Base-by-base conservation (phyloP, 2,329 filamentous ascomycete genomes). In the Colletotrichum trifolii region DNA sequence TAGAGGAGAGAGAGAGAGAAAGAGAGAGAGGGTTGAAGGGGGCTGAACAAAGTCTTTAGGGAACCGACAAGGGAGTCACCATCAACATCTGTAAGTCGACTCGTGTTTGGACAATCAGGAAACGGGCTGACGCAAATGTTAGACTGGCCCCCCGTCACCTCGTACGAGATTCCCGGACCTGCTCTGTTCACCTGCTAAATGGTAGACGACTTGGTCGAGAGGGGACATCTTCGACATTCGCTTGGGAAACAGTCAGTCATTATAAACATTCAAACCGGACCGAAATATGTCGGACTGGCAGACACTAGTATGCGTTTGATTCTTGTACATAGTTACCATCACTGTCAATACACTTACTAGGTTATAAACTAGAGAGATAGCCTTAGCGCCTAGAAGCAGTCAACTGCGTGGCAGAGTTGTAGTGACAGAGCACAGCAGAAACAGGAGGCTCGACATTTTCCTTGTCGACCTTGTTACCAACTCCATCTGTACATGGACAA, bases 141-240 rank as follows among this genome's bases (percentile, higher is more conserved):
- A 55, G 53, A 61, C 68, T 72, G 64, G 48, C 66, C 69, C 34
- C 65, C 62, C n/a, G 68, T 69, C 43, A 69, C 68, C 10, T 70
- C 66, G 40, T 74, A 74, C 64, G 66, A 58, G n/a, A 67, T 73
- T 50, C 71, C 71, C 3, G 72, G 70, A 11, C 70, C 72, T 12
- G 42, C 55, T 6, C 43, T 69, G 47, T 70, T 74, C 63, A 69
- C 68, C 36, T 72, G 72, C 69, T 58, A 58, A 12, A 17, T 10
- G 43, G 11, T 13, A 8, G 8, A 8, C 42, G 42, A 46, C 17
- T n/a, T 10, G 15, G 33, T 9, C n/a, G 6, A 25, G 8, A 40
- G 2, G 36, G 10, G 25, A 6, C 5, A 33, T 11, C 39, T 45
- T 35, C 25, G 15, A 17, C 17, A 38, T n/a, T 43, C 33, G 13